Evolutionary conservation across 305 asterid genomes (phyloP), one percentile per base, ranked within the genome.

Genomic region (Fraxinus albicans): DNA sequence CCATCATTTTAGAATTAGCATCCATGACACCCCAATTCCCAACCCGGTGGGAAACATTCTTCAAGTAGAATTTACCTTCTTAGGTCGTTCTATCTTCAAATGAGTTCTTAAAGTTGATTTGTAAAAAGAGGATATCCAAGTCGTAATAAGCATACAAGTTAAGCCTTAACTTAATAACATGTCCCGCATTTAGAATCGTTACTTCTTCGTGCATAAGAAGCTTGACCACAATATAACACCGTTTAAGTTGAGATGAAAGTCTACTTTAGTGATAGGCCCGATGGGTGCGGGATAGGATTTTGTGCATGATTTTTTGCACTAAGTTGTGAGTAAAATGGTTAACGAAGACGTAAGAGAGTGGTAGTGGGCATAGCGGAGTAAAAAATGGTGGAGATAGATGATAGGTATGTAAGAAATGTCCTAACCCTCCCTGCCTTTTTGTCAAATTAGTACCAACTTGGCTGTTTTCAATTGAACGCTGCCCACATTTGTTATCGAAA

Each of bases 401-500:
- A 78, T 79, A 55, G 83, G 82, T 82, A 80, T 81, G 42, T 50
- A 82, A 42, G 15, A 44, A 79, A 76, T 15, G 55, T 6, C 53
- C 34, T 17, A n/a, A 79, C 50, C 50, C 50, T 40, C 47, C 34
- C 80, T 77, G 81, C 84, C 17, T 78, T 55, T 23, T 35, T 53
- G 79, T 79, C 82, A 13, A 60, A 80, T 50, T 7, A 74, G 6
- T 70, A 81, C 73, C 87, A 86, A 82, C 82, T 86, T 88, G 86
- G 63, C 80, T 74, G 77, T 77, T 86, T 85, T 84, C 77, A 81
- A 80, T 82, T 83, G 85, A 86, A 88, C 86, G 86, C 73, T 74
- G 82, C 81, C 85, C 87, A 86, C 86, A 86, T 25, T 80, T 50
- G 84, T 80, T 80, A 83, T 86, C 84, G 81, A 84, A 83, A 77